Percentiles rank a stretch among this genome's conserved stretches.
Conservation (phyloP, 2,329 filamentous ascomycete genomes). For the Coniochaeta sp. region DNA sequence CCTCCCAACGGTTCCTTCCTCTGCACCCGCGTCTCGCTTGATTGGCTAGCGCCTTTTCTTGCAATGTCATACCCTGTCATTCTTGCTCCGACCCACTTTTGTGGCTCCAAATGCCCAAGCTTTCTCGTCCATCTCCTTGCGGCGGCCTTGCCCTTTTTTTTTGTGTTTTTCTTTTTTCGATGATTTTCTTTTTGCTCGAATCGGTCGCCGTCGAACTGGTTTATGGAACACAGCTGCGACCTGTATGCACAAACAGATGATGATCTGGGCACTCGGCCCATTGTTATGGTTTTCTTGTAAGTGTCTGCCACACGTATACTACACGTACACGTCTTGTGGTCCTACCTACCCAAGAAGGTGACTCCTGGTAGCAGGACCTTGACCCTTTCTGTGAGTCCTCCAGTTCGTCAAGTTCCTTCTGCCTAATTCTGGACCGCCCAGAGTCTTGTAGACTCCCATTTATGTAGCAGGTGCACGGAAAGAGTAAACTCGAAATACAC, state of each 20-base stretch:
- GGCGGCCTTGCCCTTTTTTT: background rate
- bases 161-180: background rate
- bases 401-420: background rate
- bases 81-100: background rate
- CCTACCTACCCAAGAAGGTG: background rate
- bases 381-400: background rate
- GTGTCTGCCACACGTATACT: background rate
- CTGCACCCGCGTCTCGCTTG: conserved; percentile 8
- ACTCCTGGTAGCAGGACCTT: background rate
- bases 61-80: conserved; percentile 6
- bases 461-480: background rate
- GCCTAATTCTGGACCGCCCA: background rate
- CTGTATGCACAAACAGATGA: background rate
- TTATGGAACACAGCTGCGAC: background rate
- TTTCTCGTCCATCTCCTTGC: background rate
- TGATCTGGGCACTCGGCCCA: background rate
- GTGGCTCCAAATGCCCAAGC: conserved; percentile 1
- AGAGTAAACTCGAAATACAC: background rate
- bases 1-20: conserved; percentile 5
- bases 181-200: background rate
- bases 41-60: conserved; percentile 9
- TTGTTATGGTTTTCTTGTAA: background rate
- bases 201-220: background rate
- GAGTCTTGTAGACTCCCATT: background rate
- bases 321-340: background rate